Conservation (phyloP, 345 rosid species). For the Jatropha curcas region DNA sequence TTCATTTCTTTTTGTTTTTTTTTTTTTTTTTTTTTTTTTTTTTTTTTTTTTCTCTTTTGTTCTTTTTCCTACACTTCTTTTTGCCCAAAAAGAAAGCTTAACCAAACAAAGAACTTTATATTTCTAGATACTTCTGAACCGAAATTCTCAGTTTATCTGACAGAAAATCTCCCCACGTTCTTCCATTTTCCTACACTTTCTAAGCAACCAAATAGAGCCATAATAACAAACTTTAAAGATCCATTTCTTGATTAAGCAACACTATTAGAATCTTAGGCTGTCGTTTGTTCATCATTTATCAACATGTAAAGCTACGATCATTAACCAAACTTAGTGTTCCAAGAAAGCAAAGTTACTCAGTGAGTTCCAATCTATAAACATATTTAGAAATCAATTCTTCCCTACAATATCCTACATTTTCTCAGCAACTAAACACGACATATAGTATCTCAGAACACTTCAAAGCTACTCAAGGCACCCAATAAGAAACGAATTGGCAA, state of each 20-base stretch:
- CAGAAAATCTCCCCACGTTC: background rate
- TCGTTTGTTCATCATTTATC: background rate
- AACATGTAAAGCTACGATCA: background rate
- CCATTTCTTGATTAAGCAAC: background rate
- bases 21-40: too few species aligned
- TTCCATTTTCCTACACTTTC: background rate
- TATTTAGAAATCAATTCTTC: background rate
- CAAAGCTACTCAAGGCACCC: background rate
- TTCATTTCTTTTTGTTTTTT: background rate
- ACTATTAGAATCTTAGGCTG: background rate
- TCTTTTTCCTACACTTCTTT: conserved; percentile 1
- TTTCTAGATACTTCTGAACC: background rate
- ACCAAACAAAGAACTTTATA: background rate
- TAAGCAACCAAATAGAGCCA: conserved; percentile 13
- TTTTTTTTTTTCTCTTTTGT: too few species aligned
- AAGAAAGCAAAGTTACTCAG: background rate
- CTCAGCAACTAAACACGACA: conserved; percentile 25
- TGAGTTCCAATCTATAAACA: background rate
- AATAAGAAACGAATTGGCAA: background rate
- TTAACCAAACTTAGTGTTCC: background rate
- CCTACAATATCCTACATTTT: background rate
- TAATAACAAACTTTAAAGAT: background rate
- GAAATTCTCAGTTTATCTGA: background rate
- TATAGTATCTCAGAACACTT: background rate
- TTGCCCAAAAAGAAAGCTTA: background rate